These are phyloP conservation scores for Sclerotinia sclerotiorum DNA, from an alignment of 2,329 filamentous ascomycete genomes.

Conservation along the genomic window DNA sequence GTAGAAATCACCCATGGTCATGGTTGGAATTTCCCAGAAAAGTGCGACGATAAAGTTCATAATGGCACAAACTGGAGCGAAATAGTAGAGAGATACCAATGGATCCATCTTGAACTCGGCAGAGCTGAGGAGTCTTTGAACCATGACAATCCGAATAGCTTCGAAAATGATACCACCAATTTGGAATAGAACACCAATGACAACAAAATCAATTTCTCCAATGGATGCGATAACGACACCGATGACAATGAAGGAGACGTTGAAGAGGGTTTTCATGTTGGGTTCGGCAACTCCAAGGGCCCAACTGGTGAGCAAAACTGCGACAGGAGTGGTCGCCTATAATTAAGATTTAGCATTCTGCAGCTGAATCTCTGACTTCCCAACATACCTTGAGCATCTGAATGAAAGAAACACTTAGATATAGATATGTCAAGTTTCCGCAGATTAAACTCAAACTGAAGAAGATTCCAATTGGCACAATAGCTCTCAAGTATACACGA, in stretches of 20 bases:
- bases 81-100: constrained; percentile 86
- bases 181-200: constrained; percentile 77
- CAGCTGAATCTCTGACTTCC: not conserved
- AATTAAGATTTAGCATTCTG: constrained; percentile 23
- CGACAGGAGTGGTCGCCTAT: constrained; percentile 90
- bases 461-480: constrained; percentile 91
- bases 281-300: constrained; percentile 74
- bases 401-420: constrained; percentile 94
- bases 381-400: constrained; percentile 91
- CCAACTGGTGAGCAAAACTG: constrained; percentile 89
- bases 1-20: constrained; percentile 69
- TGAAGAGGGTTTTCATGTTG: constrained; percentile 83
- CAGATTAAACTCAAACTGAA: constrained; percentile 96
- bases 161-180: constrained; percentile 77
- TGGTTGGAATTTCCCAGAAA: constrained; percentile 69
- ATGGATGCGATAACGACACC: constrained; percentile 93
- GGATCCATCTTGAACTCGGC: constrained; percentile 92
- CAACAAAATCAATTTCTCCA: constrained; percentile 91
- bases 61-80: constrained; percentile 77
- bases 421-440: constrained; percentile 92
- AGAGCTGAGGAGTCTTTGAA: constrained; percentile 77
- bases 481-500: constrained; percentile 86
- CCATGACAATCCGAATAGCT: constrained; percentile 79
- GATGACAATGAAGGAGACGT: constrained; percentile 91
- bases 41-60: constrained; percentile 78